Evolutionary conservation across 345 rosid genomes (phyloP), one percentile per base, ranked within the genome.

Genomic region (Rhizophora apiculata): DNA sequence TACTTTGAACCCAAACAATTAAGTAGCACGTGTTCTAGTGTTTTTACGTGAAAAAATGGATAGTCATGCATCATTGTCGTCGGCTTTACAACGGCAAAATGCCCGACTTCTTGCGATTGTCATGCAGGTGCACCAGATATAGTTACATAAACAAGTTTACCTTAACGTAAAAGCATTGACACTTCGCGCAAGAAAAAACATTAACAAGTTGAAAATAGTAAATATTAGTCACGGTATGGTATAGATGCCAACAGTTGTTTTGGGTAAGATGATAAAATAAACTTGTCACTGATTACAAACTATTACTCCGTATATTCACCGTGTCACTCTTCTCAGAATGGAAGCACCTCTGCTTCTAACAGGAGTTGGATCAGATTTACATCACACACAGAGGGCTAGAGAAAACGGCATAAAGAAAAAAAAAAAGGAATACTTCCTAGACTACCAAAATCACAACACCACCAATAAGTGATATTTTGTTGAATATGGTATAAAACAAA

Each of bases 391-490:
- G n/a, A 63, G 37, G 69, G 78, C 77, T 63, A 74, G n/a, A 68
- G 54, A 49, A 62, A 68, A 43, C 68, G 57, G 24, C 58, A 19
- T 39, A 39, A 46, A 36, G 63, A 46, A 43, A 46, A 65, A 46
- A 68, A 76, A 82, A 79, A 82, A 24, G 24, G 75, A 73, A 77
- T 82, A 76, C 84, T 43, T 76, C 80, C 82, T 81, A 69, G 69
- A 81, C 81, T 82, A 79, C 69, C 86, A 82, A 82, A 84, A 86
- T 75, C 90, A 84, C 82, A 71, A 69, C 77, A 67, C 52, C 31
- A 78, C 81, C 83, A 74, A 74, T 74, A 46, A 82, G 80, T 70
- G 29, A 57, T 55, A 43, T 67, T 72, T 76, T 59, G 64, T 76
- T 75, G 73, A 55, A 76, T 72, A 59, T 69, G 74, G 82, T 76